Conservation (phyloP, 257 asterid species). For the Oldenlandia corymbosa region DNA sequence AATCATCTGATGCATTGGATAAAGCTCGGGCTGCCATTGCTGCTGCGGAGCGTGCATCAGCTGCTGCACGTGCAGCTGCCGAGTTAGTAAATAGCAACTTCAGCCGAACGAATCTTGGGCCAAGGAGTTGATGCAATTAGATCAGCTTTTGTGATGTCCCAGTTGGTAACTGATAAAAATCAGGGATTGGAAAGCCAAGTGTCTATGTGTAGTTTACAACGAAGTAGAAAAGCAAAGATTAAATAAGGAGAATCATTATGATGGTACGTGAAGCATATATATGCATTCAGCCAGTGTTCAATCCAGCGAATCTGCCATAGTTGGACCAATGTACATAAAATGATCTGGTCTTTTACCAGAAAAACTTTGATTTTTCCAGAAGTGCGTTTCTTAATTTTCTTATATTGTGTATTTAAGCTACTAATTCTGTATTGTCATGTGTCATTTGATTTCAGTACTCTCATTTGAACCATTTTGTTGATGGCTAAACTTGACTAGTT, state of each 20-base stretch:
- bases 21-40: slow-evolving; percentile 75
- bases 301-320: no score
- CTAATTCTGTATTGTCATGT: no score
- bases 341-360: not conserved
- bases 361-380: not conserved
- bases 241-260: not conserved
- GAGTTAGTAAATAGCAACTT: slow-evolving; percentile 49
- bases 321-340: no score
- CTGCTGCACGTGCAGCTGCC: slow-evolving; percentile 91
- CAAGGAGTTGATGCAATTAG: slow-evolving; percentile 23
- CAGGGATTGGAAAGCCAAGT: not conserved
- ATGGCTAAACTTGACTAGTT: no score
- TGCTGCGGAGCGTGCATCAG: slow-evolving; percentile 92
- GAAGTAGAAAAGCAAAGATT: no score
- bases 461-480: no score
- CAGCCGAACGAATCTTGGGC: slow-evolving; percentile 28
- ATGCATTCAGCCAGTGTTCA: not conserved
- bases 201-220: no score
- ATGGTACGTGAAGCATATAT: not conserved
- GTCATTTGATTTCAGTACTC: no score
- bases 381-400: not conserved
- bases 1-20: slow-evolving; percentile 49
- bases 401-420: no score
- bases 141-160: no score
- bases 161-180: not conserved